Evolutionary conservation across 768 basidiomycete species (phyloP), one percentile per base, ranked within the genome.

Genomic region (Tulasnella sp.): DNA sequence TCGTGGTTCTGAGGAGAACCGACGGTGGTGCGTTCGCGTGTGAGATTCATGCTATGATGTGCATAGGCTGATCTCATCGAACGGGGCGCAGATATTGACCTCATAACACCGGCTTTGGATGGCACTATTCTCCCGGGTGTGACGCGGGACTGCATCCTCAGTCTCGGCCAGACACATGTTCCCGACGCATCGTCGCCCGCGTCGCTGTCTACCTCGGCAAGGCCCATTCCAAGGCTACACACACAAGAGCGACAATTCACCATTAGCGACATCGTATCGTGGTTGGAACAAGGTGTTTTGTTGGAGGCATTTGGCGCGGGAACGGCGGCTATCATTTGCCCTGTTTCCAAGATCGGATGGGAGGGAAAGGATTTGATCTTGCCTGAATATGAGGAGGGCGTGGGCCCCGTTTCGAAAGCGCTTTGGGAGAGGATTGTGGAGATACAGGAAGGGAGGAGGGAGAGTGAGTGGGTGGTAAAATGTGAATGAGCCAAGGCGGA

Each of bases 41-140:
- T 36, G 44, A n/a, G 19, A 79, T 44, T 14, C 74, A 27, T 36
- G 27, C 3, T 58, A 5, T 21, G 48, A 46, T n/a, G 71, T 18
- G 68, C n/a, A 31, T 40, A 21, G 12, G 14, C 10, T 39, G 5
- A n/a, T 34, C 72, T 44, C 71, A 75, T 44, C 77, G 24, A 44
- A 76, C n/a, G 21, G 19, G 48, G 27, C 24, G 48, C 82, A 94
- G 92, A 87, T n/a, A 84, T 90, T 80, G 95, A 98, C 84, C 88
- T 98, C 76, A 88, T 95, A 81, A 98, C 97, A 0, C 94, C 97
- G 2, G 93, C 95, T 19, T 86, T 98, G 80, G 95, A 94, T 84
- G 96, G 96, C 74, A 93, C 94, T 85, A 95, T 98, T 83, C 90
- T 99, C 1, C 96, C 96, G 2, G 95, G 97, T 71, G 91, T 98